These are phyloP conservation scores for Lactarius tabidus DNA, from an alignment of 768 basidiomycete genomes.

Conservation along the genomic window DNA sequence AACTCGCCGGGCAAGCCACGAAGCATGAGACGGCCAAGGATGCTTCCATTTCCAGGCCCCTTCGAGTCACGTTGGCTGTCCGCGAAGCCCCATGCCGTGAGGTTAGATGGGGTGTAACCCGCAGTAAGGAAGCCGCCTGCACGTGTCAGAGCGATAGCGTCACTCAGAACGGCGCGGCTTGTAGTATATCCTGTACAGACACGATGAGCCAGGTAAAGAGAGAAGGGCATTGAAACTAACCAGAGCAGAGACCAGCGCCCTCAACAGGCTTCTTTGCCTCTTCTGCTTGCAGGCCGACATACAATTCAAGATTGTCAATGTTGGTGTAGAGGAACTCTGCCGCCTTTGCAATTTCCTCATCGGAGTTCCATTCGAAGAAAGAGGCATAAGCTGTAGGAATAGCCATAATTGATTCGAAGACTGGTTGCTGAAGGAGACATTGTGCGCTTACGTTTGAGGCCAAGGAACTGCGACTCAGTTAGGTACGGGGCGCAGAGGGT, in stretches of 20 bases:
- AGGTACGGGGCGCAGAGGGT: neutral
- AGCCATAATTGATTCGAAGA: neutral
- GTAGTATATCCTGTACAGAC: slow-evolving; percentile 63
- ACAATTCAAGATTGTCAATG: slow-evolving; percentile 75
- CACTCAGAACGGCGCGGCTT: slow-evolving; percentile 78
- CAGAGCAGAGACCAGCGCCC: slow-evolving; percentile 83
- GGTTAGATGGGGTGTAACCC: slow-evolving; percentile 75
- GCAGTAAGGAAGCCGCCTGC: slow-evolving; percentile 81
- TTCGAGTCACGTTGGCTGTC: slow-evolving; percentile 74
- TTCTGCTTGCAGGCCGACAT: slow-evolving; percentile 77
- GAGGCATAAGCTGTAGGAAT: slow-evolving; percentile 49
- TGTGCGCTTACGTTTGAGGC: slow-evolving; percentile 57
- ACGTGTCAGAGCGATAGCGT: slow-evolving; percentile 82
- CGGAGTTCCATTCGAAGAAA: slow-evolving; percentile 81
- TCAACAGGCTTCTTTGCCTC: slow-evolving; percentile 68
- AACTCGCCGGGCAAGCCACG: slow-evolving; percentile 70
- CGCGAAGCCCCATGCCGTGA: slow-evolving; percentile 81
- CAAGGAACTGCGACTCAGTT: slow-evolving; percentile 50
- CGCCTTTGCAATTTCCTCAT: slow-evolving; percentile 60
- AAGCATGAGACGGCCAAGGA: slow-evolving; percentile 70
- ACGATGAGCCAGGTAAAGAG: neutral
- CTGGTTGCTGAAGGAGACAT: neutral
- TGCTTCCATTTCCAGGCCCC: slow-evolving; percentile 68
- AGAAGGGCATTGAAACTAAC: slow-evolving; percentile 34
- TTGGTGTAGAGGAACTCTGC: slow-evolving; percentile 77